A percentile compares a stretch with the other conserved stretches of the same genome.
Evolutionary conservation across 192 early-diverging fungal species (phyloP).

Genomic region (Jimgerdemannia lactiflua): DNA sequence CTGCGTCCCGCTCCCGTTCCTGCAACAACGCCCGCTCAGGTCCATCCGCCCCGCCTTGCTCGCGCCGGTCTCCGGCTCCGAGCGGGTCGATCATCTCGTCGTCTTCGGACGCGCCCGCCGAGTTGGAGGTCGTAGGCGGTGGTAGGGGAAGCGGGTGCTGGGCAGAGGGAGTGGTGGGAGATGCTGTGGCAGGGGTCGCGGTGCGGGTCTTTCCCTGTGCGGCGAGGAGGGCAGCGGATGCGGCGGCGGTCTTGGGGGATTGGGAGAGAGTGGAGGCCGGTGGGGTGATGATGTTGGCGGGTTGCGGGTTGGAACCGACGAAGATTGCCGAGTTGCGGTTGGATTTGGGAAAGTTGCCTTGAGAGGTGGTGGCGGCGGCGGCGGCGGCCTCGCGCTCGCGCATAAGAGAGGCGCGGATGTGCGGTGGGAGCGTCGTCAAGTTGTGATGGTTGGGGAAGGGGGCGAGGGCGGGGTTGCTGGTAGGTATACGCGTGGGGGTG

Average conservation of each 20-base stretch:
- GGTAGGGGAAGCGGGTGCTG: slow-evolving; percentile 16
- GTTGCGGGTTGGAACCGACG: neutral
- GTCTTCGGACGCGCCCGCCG: slow-evolving; percentile 4
- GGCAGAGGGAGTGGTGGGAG: neutral
- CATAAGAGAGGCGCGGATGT: neutral
- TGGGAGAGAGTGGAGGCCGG: neutral
- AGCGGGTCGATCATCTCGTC: neutral
- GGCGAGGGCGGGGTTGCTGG: slow-evolving; percentile 12
- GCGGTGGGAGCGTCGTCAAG: neutral
- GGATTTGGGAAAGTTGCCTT: neutral
- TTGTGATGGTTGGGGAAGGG: neutral
- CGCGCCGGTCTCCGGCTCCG: slow-evolving; percentile 10
- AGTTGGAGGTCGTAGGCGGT: slow-evolving; percentile 18
- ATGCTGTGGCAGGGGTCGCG: slow-evolving; percentile 5
- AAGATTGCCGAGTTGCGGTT: neutral
- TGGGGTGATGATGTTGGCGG: slow-evolving; percentile 1
- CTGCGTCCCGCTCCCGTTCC: neutral
- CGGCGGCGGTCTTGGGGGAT: neutral
- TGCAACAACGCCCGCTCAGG: slow-evolving; percentile 4
- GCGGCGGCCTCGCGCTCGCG: neutral
- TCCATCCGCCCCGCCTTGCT: slow-evolving; percentile 6
- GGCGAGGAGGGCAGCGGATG: neutral
- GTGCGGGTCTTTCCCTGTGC: neutral
- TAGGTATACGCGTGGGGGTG: slow-evolving; percentile 32
- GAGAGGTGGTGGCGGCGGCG: neutral